phyloP scores from a whole-genome alignment of 805 yeast species.

The Spathaspora gorwiae region DNA sequence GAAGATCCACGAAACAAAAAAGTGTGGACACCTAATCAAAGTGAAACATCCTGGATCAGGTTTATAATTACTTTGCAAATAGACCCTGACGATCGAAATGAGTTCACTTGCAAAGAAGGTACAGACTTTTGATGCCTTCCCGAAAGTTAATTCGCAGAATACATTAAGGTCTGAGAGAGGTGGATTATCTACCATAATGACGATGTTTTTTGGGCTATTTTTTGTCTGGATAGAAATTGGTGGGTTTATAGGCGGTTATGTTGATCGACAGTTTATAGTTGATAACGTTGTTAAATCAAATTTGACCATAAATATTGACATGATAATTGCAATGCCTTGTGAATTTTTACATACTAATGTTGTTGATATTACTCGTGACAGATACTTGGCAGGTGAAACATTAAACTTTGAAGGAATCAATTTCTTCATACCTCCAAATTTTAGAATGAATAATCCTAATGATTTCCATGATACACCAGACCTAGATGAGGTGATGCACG shows the following conservation, averaged over 20 bases:
- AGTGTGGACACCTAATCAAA: too few species aligned
- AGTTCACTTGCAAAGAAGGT: conserved; percentile 22
- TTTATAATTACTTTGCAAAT: too few species aligned
- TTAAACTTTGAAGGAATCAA: conserved; percentile 64
- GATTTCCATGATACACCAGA: conserved; percentile 54
- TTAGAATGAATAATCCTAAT: conserved; percentile 42
- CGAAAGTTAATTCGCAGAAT: conserved; percentile 47
- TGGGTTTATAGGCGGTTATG: conserved; percentile 74
- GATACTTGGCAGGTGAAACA: conserved; percentile 71
- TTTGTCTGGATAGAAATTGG: conserved; percentile 84
- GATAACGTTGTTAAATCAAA: conserved; percentile 55
- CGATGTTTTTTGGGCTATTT: conserved; percentile 58
- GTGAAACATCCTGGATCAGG: too few species aligned
- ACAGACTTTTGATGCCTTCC: conserved; percentile 44
- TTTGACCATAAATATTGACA: conserved; percentile 70
- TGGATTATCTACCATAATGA: conserved; percentile 63
- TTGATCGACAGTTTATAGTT: conserved; percentile 74
- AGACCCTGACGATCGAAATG: not conserved
- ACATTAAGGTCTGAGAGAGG: conserved; percentile 74
- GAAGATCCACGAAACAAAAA: too few species aligned
- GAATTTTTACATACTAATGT: conserved; percentile 68
- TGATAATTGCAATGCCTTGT: conserved; percentile 84
- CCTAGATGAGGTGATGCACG: conserved; percentile 60
- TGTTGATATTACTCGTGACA: conserved; percentile 71
- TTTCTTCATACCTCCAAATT: conserved; percentile 51